phyloP scores from a whole-genome alignment of 2,329 filamentous ascomycete genomes.

The Geosmithia morbida region DNA sequence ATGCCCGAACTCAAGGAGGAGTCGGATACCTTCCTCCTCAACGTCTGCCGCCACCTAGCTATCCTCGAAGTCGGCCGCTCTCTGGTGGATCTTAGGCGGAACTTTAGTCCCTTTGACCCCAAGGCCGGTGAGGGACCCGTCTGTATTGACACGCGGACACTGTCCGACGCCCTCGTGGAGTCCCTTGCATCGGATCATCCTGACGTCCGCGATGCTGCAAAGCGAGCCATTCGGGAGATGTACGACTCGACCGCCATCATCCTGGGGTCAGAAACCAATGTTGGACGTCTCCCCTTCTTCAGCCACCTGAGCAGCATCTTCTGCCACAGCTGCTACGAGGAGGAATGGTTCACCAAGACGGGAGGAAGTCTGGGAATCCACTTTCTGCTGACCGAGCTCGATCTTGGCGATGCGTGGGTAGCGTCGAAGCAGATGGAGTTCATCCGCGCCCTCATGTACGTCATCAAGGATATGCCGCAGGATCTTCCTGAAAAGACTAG shows the following conservation, averaged over 20 bases:
- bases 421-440: conserved; percentile 74
- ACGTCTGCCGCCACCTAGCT: conserved; percentile 80
- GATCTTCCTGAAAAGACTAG: conserved; percentile 87
- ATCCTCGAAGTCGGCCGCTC: conserved; percentile 79
- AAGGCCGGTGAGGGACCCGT: conserved; percentile 76
- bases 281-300: conserved; percentile 74
- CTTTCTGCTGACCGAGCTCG: conserved; percentile 70
- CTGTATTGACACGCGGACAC: conserved; percentile 69
- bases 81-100: conserved; percentile 68
- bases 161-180: conserved; percentile 83
- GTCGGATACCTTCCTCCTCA: conserved; percentile 59
- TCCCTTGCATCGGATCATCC: conserved; percentile 75
- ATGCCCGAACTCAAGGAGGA: conserved; percentile 67
- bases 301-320: conserved; percentile 68
- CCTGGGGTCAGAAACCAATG: conserved; percentile 58
- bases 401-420: conserved; percentile 76
- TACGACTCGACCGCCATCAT: conserved; percentile 64
- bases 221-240: conserved; percentile 63
- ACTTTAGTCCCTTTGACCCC: conserved; percentile 67
- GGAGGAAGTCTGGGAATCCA: conserved; percentile 85
- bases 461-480: conserved; percentile 95
- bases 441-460: conserved; percentile 81
- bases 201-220: conserved; percentile 68
- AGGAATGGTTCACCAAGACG: conserved; percentile 98
- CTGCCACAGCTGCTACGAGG: conserved; percentile 89